phyloP scores from a whole-genome alignment of 2,329 filamentous ascomycete species.

The Triangularia setosa region DNA sequence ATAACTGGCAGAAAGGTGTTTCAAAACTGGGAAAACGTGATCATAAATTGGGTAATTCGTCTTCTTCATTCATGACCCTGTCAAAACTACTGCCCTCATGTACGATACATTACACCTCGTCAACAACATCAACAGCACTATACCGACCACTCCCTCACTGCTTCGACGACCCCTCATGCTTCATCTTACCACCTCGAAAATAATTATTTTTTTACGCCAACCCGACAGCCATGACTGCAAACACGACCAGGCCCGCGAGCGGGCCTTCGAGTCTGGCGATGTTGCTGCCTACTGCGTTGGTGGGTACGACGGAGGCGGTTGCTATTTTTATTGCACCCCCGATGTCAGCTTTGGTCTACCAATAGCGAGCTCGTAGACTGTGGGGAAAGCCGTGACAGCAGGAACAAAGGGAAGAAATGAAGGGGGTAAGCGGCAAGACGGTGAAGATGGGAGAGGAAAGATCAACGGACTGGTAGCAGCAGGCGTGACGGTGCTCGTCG shows the following conservation, averaged over 20 bases:
- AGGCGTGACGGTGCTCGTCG: neutral
- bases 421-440: neutral
- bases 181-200: neutral
- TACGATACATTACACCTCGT: no score
- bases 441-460: neutral
- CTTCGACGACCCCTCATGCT: neutral
- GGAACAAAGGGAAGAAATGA: neutral
- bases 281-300: neutral
- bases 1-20: no score
- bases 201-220: constrained; percentile 14
- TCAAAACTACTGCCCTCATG: no score
- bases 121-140: no score
- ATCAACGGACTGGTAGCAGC: constrained; percentile 2
- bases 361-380: neutral
- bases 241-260: constrained; percentile 18
- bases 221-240: constrained; percentile 20
- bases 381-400: neutral
- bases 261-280: constrained; percentile 14
- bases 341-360: neutral
- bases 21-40: no score
- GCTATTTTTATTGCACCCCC: neutral
- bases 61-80: no score
- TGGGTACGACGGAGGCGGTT: neutral
- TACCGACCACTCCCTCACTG: neutral
- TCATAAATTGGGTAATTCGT: no score